Percentiles rank a stretch among this genome's conserved stretches.
These are phyloP conservation scores for Echium plantagineum DNA, from an alignment of 257 asterid genomes.

Conservation along the genomic window DNA sequence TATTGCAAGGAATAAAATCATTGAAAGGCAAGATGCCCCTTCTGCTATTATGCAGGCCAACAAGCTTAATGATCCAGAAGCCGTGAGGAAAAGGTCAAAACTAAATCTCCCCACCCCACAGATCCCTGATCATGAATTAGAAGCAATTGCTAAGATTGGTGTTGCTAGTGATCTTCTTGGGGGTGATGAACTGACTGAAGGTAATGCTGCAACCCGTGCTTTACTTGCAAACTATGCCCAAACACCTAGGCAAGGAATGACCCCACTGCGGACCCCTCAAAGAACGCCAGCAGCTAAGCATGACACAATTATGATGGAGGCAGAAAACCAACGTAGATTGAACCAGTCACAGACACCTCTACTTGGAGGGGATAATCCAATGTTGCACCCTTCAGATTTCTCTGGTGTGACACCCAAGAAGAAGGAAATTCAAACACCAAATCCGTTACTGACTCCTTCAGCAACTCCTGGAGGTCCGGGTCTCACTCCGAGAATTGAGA, in stretches of 20 bases:
- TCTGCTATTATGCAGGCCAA: constrained; percentile 87
- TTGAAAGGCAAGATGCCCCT: constrained; percentile 94
- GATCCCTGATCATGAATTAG: constrained; percentile 93
- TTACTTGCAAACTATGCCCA: constrained; percentile 84
- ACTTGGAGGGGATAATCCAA: constrained; percentile 93
- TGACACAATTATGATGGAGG: constrained; percentile 97
- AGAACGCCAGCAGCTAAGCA: constrained; percentile 91
- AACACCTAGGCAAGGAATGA: constrained; percentile 87
- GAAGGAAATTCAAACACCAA: constrained; percentile 85
- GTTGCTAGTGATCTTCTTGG: constrained; percentile 82
- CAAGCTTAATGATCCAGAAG: constrained; percentile 92
- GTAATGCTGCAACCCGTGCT: constrained; percentile 87
- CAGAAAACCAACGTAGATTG: constrained; percentile 86
- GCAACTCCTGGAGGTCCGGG: constrained; percentile 73
- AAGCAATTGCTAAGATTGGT: constrained; percentile 93
- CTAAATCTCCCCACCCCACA: constrained; percentile 93
- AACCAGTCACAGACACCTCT: constrained; percentile 86
- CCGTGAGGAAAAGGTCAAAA: constrained; percentile 75
- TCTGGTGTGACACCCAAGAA: constrained; percentile 98
- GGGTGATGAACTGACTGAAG: constrained; percentile 74
- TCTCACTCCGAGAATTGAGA: constrained; percentile 75
- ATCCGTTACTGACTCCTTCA: constrained; percentile 86
- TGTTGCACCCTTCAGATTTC: constrained; percentile 92
- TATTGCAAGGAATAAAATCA: constrained; percentile 78
- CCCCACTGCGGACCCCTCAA: constrained; percentile 85